These are phyloP conservation scores for Cercospora janseana DNA, from an alignment of 2,329 filamentous ascomycete genomes.

Conservation along the genomic window DNA sequence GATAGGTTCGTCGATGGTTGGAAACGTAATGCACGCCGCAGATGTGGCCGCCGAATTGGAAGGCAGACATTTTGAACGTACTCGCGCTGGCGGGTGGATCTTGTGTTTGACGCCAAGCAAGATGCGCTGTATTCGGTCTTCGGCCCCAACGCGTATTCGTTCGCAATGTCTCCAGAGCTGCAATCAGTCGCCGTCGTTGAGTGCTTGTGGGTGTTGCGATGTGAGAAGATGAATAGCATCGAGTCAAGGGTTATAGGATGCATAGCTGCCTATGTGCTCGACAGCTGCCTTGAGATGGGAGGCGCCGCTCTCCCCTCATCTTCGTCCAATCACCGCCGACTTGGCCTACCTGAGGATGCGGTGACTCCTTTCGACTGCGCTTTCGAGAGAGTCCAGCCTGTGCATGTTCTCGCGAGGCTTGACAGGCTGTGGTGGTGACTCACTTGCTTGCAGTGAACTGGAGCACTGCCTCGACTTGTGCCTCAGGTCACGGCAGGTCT, in stretches of 20 bases:
- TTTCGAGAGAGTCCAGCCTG: no score
- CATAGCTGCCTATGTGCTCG: slow-evolving; percentile 3
- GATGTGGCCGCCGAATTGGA: slow-evolving; percentile 24
- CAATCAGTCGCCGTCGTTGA: background rate
- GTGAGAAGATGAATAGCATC: background rate
- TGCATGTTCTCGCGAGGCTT: no score
- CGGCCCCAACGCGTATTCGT: no score
- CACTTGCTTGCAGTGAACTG: no score
- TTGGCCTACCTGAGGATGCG: background rate
- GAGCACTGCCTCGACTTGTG: no score
- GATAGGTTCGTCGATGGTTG: slow-evolving; percentile 40
- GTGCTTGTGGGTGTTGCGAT: background rate
- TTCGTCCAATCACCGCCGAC: background rate
- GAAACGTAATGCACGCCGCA: slow-evolving; percentile 35
- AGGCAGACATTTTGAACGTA: background rate
- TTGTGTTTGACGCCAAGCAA: no score
- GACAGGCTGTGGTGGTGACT: no score
- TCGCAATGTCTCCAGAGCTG: no score
- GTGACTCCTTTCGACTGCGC: slow-evolving; percentile 2
- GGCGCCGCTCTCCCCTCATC: slow-evolving; percentile 2
- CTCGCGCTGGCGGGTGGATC: background rate
- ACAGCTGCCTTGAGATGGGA: slow-evolving; percentile 5
- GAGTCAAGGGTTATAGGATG: background rate
- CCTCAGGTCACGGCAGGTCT: no score
- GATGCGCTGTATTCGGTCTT: no score